Evolutionary conservation across 176 grass and related monocot species (phyloP).

Genomic region (Secale cereale): DNA sequence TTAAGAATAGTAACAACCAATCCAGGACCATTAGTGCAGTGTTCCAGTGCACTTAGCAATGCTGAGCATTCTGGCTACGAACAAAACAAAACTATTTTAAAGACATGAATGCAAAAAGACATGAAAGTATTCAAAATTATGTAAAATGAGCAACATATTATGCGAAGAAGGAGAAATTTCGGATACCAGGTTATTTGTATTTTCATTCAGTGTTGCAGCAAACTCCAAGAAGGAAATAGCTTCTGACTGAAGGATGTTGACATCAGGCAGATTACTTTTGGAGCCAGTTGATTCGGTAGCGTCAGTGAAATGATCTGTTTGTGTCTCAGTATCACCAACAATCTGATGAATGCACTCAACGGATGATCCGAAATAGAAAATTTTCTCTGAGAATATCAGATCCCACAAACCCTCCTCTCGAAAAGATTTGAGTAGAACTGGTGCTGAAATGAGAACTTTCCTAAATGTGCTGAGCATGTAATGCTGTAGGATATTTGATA

Average conservation of each 20-base stretch:
- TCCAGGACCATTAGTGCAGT: constrained; percentile 60
- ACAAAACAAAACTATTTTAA: constrained; percentile 29
- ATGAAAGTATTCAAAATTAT: constrained; percentile 14
- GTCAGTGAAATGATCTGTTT: constrained; percentile 31
- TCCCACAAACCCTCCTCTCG: constrained; percentile 88
- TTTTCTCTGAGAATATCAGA: constrained; percentile 89
- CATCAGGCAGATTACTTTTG: constrained; percentile 38
- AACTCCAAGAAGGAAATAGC: constrained; percentile 99
- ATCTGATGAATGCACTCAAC: constrained; percentile 34
- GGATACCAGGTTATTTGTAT: constrained; percentile 87
- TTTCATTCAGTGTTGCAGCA: constrained; percentile 77
- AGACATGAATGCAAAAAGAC: constrained; percentile 20
- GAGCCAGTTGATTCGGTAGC: constrained; percentile 24
- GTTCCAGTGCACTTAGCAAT: constrained; percentile 66
- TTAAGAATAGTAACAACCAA: constrained; percentile 71
- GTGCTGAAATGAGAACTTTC: constrained; percentile 93
- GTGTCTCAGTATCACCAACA: not conserved
- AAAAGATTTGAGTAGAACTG: constrained; percentile 78
- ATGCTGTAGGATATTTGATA: constrained; percentile 84
- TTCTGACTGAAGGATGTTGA: constrained; percentile 78
- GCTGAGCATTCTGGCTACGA: constrained; percentile 94
- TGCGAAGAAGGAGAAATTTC: not conserved
- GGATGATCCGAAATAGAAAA: constrained; percentile 83
- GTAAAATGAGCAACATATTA: constrained; percentile 13
- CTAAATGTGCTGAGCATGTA: constrained; percentile 83